Evolutionary conservation across 345 rosid genomes (phyloP).

Genomic region (Eucalyptus paniculata): DNA sequence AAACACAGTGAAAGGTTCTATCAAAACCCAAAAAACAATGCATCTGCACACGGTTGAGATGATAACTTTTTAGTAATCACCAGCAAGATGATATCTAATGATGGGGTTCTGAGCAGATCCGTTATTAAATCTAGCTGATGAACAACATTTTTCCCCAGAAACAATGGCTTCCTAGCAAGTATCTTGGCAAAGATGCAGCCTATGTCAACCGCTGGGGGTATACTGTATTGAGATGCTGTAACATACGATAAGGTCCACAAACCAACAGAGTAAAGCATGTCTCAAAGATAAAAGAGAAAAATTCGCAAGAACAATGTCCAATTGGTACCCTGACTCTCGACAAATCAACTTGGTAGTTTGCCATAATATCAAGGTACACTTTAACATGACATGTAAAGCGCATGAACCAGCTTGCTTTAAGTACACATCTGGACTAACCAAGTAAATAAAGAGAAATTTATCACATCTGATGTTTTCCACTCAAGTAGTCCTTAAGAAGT

Average conservation of each 20-base stretch:
- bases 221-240: slow-evolving; percentile 15
- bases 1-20: not conserved
- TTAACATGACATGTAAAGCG: not conserved
- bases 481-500: slow-evolving; percentile 59
- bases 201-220: slow-evolving; percentile 82
- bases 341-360: not conserved
- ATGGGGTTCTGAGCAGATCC: slow-evolving; percentile 86
- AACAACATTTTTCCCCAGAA: slow-evolving; percentile 77
- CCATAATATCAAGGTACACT: not conserved
- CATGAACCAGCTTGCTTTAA: not conserved
- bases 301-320: not conserved
- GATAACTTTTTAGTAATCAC: slow-evolving; percentile 5
- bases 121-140: slow-evolving; percentile 89
- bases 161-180: slow-evolving; percentile 66
- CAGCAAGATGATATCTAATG: slow-evolving; percentile 61
- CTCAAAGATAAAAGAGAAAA: not conserved
- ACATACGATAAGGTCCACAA: not conserved
- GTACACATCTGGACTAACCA: not conserved
- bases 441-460: not conserved
- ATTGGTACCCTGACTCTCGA: not conserved
- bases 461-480: slow-evolving; percentile 16
- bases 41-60: not conserved
- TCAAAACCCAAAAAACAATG: not conserved
- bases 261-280: not conserved
- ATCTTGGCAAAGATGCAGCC: slow-evolving; percentile 93